A percentile compares a stretch with the other conserved stretches of the same genome.
Evolutionary conservation across 2,329 filamentous ascomycete genomes (phyloP).

Genomic region (Trichoderma pleuroti): DNA sequence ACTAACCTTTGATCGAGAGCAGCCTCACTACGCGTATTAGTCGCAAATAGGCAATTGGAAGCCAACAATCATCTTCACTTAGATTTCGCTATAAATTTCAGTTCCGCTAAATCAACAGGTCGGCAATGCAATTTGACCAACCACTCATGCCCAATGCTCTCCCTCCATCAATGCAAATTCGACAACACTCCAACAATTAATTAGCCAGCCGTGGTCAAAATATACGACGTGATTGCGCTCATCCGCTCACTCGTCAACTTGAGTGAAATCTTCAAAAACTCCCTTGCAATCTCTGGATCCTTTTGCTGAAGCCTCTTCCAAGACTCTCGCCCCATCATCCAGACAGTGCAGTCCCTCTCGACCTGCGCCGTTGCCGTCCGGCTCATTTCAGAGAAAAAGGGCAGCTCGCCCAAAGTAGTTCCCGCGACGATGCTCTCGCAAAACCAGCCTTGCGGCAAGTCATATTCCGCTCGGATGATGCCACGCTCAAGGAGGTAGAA

Average conservation of each 20-base stretch:
- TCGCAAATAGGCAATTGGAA: neutral
- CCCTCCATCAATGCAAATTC: neutral
- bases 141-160: neutral
- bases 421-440: constrained; percentile 91
- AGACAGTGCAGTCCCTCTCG: constrained; percentile 77
- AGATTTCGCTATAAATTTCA: constrained; percentile 8
- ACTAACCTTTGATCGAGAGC: neutral
- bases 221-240: constrained; percentile 61
- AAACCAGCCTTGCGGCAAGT: constrained; percentile 82
- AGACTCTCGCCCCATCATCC: constrained; percentile 68
- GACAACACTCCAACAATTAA: neutral
- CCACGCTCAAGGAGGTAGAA: constrained; percentile 92
- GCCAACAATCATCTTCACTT: neutral
- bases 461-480: constrained; percentile 85
- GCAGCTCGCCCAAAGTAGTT: constrained; percentile 91
- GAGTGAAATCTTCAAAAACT: constrained; percentile 80
- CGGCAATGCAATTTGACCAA: neutral
- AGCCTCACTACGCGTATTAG: neutral
- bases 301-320: constrained; percentile 72
- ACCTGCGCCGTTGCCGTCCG: constrained; percentile 83
- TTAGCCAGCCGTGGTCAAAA: constrained; percentile 48
- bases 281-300: constrained; percentile 73
- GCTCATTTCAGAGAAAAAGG: constrained; percentile 89
- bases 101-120: constrained; percentile 4
- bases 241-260: constrained; percentile 95